Base-by-base conservation (phyloP, 331 rosid genomes). In the Acacia concinna region DNA sequence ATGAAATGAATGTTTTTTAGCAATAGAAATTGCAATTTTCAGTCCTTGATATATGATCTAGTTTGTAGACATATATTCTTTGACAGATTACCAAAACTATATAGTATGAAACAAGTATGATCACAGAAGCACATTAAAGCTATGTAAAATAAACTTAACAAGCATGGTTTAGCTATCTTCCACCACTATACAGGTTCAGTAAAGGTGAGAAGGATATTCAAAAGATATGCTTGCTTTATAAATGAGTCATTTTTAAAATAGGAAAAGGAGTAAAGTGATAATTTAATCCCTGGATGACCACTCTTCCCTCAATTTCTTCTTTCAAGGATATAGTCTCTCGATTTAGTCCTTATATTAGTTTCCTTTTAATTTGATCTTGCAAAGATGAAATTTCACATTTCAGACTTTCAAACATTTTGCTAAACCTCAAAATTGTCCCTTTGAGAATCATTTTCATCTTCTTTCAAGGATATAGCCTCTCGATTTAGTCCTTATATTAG, bases 131-230 rank as follows among this genome's bases (percentile, higher is more conserved):
- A 66, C 74, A 47, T 60, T 60, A 60, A 14, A 59, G 38, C 40
- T 9, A 15, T 23, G 46, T 23, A 73, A 49, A 66, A 64, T 74
- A 34, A 74, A 40, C 49, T 30, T 43, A 71, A 64, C 20, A 14
- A 41, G 60, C 25, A 40, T 68, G 34, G 62, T 71, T 60, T 34
- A 27, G 38, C 35, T 63, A 31, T 44, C 76, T 78, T 78, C 57
- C 18, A 34, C 59, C 73, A 68, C 57, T 31, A 66, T 31, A 34
- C 28, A 37, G 60, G 30, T 34, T 32, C 13, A 34, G 12, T 20
- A 44, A 54, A 47, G 32, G 40, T 35, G 23, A 18, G 40, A 49
- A 44, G 54, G 65, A 54, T 44, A 11, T 63, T 63, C 25, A 28
- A 30, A 37, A 60, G 37, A 60, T 60, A 59, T 11, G 30, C 37